phyloP scores from a whole-genome alignment of 2,329 filamentous ascomycete species.

The Metarhizium humberi region DNA sequence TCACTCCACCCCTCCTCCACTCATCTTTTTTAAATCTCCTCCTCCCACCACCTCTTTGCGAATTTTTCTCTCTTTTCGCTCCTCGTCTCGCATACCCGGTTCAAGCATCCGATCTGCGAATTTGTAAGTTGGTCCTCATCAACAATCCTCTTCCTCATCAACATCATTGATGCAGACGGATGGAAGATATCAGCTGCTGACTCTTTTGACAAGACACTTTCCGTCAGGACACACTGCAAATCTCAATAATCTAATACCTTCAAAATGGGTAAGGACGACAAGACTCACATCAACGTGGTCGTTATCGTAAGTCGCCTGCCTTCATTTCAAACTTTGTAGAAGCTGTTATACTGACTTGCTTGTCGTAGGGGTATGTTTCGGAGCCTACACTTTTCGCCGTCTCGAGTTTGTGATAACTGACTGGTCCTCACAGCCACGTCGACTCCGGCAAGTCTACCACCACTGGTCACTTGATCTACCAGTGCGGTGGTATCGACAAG shows the following conservation, averaged over 20 bases:
- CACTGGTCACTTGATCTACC: conserved; percentile 96
- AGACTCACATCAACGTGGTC: conserved; percentile 95
- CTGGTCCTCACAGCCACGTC: conserved; percentile 62
- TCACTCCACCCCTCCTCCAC: conserved; percentile 19
- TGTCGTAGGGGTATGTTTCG: conserved; percentile 17
- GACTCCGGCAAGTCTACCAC: conserved; percentile 99
- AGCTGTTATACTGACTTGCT: conserved; percentile 10
- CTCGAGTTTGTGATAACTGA: conserved; percentile 21
- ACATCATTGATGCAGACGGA: conserved; percentile 2
- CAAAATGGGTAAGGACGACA: conserved; percentile 69
- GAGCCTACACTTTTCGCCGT: background rate
- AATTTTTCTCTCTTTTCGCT: conserved; percentile 28
- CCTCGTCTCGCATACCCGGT: conserved; percentile 35
- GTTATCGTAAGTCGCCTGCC: conserved; percentile 57
- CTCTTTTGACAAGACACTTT: background rate
- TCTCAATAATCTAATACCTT: background rate
- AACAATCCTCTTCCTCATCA: background rate
- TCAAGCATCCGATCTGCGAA: conserved; percentile 35
- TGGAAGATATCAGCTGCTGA: background rate
- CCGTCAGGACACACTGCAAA: conserved; percentile 5
- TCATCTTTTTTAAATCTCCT: conserved; percentile 28
- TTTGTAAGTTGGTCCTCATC: conserved; percentile 20
- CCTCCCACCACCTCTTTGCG: conserved; percentile 26
- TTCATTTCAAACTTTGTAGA: background rate
- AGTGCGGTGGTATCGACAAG: conserved; percentile 99